Percentiles rank a stretch among this genome's conserved stretches.
These are phyloP conservation scores for Ogataea siamensis DNA, from an alignment of 805 yeast species.

Conservation along the genomic window DNA sequence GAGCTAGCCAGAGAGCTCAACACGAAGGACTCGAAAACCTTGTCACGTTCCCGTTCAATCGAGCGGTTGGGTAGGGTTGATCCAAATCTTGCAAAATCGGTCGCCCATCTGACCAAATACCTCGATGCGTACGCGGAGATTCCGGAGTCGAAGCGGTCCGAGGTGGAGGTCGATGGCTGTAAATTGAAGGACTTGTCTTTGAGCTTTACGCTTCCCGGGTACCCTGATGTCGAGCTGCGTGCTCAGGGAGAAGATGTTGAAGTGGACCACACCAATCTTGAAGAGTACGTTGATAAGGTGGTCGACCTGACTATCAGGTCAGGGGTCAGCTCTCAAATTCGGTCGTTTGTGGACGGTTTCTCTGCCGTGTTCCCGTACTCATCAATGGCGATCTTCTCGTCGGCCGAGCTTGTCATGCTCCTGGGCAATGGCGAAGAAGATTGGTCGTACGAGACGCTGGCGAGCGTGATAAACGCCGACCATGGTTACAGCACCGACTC, in stretches of 20 bases:
- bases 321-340: conserved; percentile 66
- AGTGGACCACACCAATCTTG: conserved; percentile 54
- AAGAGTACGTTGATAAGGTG: conserved; percentile 53
- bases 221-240: conserved; percentile 54
- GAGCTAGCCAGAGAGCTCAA: conserved; percentile 45
- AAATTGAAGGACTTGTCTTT: conserved; percentile 55
- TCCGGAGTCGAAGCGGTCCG: conserved; percentile 9
- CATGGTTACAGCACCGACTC: conserved; percentile 86
- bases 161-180: conserved; percentile 26
- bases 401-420: conserved; percentile 67
- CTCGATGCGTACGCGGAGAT: conserved; percentile 26
- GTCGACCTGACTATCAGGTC: conserved; percentile 55
- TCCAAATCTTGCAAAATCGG: conserved; percentile 53
- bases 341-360: conserved; percentile 76
- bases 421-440: conserved; percentile 84
- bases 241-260: conserved; percentile 51
- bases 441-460: conserved; percentile 69
- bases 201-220: conserved; percentile 76
- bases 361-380: conserved; percentile 77
- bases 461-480: conserved; percentile 69
- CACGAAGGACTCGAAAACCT: conserved; percentile 6
- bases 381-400: conserved; percentile 67
- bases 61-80: conserved; percentile 53
- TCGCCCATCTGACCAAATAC: conserved; percentile 48
- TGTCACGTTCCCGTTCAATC: conserved; percentile 26